These are phyloP conservation scores for Umbelopsis sp. DNA, from an alignment of 192 early-diverging fungal species.

Conservation along the genomic window DNA sequence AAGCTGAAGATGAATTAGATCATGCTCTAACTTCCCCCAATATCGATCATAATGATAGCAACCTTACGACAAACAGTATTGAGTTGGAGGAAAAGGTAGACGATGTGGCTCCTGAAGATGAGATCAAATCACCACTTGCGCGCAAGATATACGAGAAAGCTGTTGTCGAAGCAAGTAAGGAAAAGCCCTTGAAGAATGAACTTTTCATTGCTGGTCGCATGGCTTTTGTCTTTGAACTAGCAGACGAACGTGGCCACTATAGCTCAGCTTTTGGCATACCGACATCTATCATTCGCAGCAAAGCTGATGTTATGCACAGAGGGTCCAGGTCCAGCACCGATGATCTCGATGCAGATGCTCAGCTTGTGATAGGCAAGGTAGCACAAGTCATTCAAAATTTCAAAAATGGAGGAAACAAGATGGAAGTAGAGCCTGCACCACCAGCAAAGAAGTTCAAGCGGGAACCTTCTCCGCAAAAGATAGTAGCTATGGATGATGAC, in stretches of 20 bases:
- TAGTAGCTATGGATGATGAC: slow-evolving; percentile 48
- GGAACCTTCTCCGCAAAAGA: slow-evolving; percentile 23
- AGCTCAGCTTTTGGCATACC: slow-evolving; percentile 61
- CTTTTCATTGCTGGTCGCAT: slow-evolving; percentile 78
- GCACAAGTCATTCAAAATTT: slow-evolving; percentile 58
- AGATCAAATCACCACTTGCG: slow-evolving; percentile 6
- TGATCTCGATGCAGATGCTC: slow-evolving; percentile 54
- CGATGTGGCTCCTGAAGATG: slow-evolving; percentile 29
- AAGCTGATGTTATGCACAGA: slow-evolving; percentile 59
- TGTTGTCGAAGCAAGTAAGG: slow-evolving; percentile 24
- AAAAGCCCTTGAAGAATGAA: slow-evolving; percentile 59
- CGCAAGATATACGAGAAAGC: not conserved
- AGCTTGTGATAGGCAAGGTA: slow-evolving; percentile 77
- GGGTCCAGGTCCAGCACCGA: slow-evolving; percentile 33
- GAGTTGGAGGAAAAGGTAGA: slow-evolving; percentile 40
- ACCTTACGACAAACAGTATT: not conserved
- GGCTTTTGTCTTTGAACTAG: slow-evolving; percentile 72
- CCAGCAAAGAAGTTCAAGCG: slow-evolving; percentile 32
- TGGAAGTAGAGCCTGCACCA: not conserved
- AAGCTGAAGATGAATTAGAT: slow-evolving; percentile 45
- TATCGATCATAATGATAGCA: slow-evolving; percentile 7
- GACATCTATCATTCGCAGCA: slow-evolving; percentile 77
- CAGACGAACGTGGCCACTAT: slow-evolving; percentile 47
- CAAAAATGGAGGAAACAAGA: not conserved
- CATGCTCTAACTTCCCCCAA: slow-evolving; percentile 42